phyloP scores from a whole-genome alignment of 805 yeast species.

The Barnettozyma populi region DNA sequence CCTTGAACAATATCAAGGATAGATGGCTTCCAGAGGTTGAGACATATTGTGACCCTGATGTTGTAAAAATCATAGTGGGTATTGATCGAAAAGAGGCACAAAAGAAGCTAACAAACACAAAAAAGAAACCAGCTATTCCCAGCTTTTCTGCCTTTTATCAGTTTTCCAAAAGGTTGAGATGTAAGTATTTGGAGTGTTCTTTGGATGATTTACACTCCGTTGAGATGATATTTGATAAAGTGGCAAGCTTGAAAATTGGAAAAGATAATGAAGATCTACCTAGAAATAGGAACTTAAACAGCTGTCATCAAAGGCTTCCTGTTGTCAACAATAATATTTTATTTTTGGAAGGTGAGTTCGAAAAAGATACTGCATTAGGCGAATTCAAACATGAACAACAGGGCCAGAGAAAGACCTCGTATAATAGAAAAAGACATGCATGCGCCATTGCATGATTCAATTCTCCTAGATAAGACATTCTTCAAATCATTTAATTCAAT shows the following conservation, averaged over 20 bases:
- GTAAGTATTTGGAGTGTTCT: conserved; percentile 34
- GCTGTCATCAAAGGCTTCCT: background rate
- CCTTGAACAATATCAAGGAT: conserved; percentile 32
- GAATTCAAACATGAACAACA: background rate
- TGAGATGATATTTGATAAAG: conserved; percentile 15
- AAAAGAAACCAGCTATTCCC: conserved; percentile 23
- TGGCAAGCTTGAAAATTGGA: conserved; percentile 12
- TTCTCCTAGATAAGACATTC: background rate
- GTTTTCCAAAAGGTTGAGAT: conserved; percentile 28
- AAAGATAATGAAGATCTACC: background rate
- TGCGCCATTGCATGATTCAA: conserved; percentile 6
- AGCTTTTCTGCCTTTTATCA: conserved; percentile 24
- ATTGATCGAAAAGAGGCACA: conserved; percentile 18
- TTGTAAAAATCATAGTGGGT: conserved; percentile 33
- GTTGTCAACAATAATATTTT: background rate
- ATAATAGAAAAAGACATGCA: conserved; percentile 1
- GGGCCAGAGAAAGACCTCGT: conserved; percentile 8
- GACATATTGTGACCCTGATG: conserved; percentile 31
- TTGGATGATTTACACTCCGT: conserved; percentile 14
- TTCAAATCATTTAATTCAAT: background rate
- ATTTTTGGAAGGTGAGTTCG: background rate
- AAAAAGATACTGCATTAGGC: background rate
- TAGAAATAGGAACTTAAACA: too few species aligned
- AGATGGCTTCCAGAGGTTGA: conserved; percentile 40
- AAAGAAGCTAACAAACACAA: conserved; percentile 25